A percentile compares a stretch with the other conserved stretches of the same genome.
phyloP scores from a whole-genome alignment of 1,139 yeast species.

The Pichia sp. region DNA sequence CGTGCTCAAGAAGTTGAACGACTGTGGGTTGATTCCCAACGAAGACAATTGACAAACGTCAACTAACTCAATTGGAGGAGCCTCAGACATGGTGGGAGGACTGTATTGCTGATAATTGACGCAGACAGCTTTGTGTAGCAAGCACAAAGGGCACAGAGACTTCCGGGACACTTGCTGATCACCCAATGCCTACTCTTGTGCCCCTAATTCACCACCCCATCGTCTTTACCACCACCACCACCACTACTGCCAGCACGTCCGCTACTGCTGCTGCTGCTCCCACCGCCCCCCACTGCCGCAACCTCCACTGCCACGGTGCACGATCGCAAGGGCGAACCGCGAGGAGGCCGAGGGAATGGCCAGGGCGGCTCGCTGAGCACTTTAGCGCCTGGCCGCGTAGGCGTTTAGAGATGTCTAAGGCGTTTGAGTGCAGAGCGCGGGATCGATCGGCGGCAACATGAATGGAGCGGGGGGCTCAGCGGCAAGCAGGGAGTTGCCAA shows the following conservation, averaged over 20 bases:
- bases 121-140: not conserved
- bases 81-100: conserved; percentile 27
- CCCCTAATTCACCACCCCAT: not conserved
- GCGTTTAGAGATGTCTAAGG: too few species aligned
- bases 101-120: not conserved
- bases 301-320: too few species aligned
- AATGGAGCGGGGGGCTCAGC: not conserved
- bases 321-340: too few species aligned
- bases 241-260: too few species aligned
- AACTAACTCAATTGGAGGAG: conserved; percentile 85
- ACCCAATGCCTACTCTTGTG: too few species aligned
- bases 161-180: not conserved
- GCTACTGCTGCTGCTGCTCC: too few species aligned
- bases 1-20: conserved; percentile 89
- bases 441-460: not conserved
- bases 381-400: too few species aligned
- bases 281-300: too few species aligned
- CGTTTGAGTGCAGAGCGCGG: not conserved
- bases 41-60: conserved; percentile 86
- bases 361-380: too few species aligned
- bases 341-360: too few species aligned
- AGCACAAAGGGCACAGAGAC: not conserved
- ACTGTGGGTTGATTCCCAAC: conserved; percentile 76
- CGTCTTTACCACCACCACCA: too few species aligned
- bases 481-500: not conserved